These are phyloP conservation scores for Nicotiana sylvestris DNA, from an alignment of 257 asterid genomes.

Conservation along the genomic window DNA sequence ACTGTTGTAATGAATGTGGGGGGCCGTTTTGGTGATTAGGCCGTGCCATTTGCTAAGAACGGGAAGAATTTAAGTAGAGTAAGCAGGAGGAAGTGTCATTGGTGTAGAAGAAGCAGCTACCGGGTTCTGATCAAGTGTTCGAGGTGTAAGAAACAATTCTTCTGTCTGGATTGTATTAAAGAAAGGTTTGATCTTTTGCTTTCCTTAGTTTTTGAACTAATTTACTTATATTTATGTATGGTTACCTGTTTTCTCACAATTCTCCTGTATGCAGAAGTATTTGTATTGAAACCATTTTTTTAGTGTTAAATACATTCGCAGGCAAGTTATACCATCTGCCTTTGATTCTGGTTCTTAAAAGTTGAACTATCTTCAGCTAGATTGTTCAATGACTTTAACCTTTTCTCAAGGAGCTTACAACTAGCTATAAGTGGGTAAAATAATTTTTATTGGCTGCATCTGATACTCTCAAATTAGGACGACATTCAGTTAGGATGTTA, in stretches of 20 bases:
- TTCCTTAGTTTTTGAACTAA: background rate
- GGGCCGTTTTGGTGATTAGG: slow-evolving; percentile 36
- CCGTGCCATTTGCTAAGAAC: slow-evolving; percentile 51
- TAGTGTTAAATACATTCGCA: background rate
- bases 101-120: slow-evolving; percentile 62
- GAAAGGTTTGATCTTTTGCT: slow-evolving; percentile 46
- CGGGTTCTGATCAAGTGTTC: slow-evolving; percentile 63
- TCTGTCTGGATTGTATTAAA: slow-evolving; percentile 68
- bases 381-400: background rate
- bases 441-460: background rate
- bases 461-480: background rate
- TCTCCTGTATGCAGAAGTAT: background rate
- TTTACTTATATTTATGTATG: background rate
- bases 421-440: background rate
- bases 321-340: background rate
- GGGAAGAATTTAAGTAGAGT: slow-evolving; percentile 35
- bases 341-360: background rate
- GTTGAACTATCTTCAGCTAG: background rate
- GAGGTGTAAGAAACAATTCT: slow-evolving; percentile 76
- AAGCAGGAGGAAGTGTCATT: slow-evolving; percentile 74
- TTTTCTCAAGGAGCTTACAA: background rate
- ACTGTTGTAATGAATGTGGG: background rate
- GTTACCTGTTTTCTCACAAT: background rate
- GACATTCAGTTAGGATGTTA: background rate
- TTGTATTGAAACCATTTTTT: background rate